Evolutionary conservation across 192 early-diverging fungal species (phyloP), one percentile per base, ranked within the genome.

Genomic region (Backusella parvicylindrica): DNA sequence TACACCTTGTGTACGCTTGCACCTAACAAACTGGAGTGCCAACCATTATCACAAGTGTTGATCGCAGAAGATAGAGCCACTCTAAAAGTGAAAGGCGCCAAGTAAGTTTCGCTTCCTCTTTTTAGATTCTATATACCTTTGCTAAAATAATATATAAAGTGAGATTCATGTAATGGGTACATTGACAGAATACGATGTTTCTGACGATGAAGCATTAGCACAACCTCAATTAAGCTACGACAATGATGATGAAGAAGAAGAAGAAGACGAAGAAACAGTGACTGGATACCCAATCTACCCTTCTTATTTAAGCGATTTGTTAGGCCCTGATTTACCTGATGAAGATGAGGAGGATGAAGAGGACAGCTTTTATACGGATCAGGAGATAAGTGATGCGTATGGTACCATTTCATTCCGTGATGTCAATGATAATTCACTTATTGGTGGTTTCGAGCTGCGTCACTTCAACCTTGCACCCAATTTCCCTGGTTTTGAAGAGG

Each of bases 351-450:
- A 64, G 43, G 35, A 36, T 8, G 47, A 49, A 2, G 71, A 72
- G 0, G 72, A 73, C 5, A 40, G 41, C 0, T 63, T 65, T 18
- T n/a, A 63, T 12, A 32, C 7, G 53, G 68, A 70, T 30, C 53
- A 73, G 12, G 72, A 73, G 8, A 23, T 7, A 4, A 28, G 6
- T 6, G 72, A 73, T 43, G 30, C 7, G 0, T 63, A 65, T 32
- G 72, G 72, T 18, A 40, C 72, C 0, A 21, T 73, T 15, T 35
- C 53, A 2, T 73, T 73, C 72, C 72, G 72, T 65, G 72, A 73
- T 73, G 38, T 38, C 8, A 31, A 21, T 35, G 72, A 73, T 32
- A 73, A 73, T 73, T 37, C 36, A 13, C 64, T 56, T 30, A 32
- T 73, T 11, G 72, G 72, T 21, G 72, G 72, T 18, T 73, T 73